phyloP scores from a whole-genome alignment of 2,329 filamentous ascomycete species.

The Grosmannia huntii region DNA sequence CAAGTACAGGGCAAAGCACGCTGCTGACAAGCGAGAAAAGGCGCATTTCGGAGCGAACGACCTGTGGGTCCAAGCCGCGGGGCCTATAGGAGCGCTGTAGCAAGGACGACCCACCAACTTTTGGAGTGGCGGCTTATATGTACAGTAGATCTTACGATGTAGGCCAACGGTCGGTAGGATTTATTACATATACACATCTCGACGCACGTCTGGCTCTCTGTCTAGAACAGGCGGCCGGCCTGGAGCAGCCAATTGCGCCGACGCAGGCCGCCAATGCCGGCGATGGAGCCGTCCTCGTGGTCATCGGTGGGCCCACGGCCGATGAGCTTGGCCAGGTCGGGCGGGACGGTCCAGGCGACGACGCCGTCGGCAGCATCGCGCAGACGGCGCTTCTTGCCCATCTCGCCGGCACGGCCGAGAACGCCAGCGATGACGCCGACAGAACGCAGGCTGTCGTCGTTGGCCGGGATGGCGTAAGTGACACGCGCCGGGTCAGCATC shows the following conservation, averaged over 20 bases:
- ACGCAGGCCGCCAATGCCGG: neutral
- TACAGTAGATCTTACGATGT: no score
- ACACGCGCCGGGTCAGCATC: slow-evolving; percentile 87
- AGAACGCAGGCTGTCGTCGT: slow-evolving; percentile 85
- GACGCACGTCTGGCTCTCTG: neutral
- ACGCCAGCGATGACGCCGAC: slow-evolving; percentile 74
- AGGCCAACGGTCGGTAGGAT: neutral
- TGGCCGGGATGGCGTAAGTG: slow-evolving; percentile 91
- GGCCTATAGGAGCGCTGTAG: no score
- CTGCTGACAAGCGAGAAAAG: no score
- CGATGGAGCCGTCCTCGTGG: neutral
- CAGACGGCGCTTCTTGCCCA: slow-evolving; percentile 57
- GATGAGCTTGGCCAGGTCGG: slow-evolving; percentile 19
- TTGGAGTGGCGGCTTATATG: no score
- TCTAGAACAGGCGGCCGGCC: neutral
- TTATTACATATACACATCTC: neutral
- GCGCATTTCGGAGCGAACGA: no score
- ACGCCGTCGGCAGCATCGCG: slow-evolving; percentile 46
- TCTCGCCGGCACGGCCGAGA: slow-evolving; percentile 70
- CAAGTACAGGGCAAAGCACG: neutral
- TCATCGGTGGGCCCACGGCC: neutral
- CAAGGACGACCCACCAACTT: no score
- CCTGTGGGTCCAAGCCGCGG: no score
- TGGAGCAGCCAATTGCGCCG: neutral
- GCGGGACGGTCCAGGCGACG: slow-evolving; percentile 47